These are phyloP conservation scores for Cutaneotrichosporon sp. DNA, from an alignment of 1,284 basidiomycete species.

Conservation along the genomic window DNA sequence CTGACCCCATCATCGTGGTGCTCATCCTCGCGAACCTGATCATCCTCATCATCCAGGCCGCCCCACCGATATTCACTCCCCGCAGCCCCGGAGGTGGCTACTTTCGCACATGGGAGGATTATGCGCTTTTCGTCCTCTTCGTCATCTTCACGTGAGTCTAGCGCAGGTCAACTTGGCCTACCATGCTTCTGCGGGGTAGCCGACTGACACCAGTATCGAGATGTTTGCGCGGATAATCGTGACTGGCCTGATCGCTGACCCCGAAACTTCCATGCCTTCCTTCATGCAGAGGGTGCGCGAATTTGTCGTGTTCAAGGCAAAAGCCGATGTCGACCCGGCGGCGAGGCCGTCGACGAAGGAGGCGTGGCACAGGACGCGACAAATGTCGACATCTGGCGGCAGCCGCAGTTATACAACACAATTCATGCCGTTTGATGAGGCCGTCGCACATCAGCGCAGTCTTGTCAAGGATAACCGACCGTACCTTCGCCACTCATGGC, in stretches of 20 bases:
- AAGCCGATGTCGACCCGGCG: conserved; percentile 10
- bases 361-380: conserved; percentile 10
- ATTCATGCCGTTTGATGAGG: conserved; percentile 55
- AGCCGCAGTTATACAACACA: conserved; percentile 8
- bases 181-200: background rate
- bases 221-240: conserved; percentile 84
- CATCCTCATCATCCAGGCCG: conserved; percentile 77
- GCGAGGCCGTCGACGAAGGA: background rate
- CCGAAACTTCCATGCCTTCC: conserved; percentile 63
- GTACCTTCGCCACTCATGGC: conserved; percentile 92
- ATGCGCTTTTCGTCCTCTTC: conserved; percentile 77
- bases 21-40: conserved; percentile 83
- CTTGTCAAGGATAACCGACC: conserved; percentile 57
- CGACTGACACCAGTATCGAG: conserved; percentile 63
- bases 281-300: conserved; percentile 43
- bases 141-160: conserved; percentile 80
- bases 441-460: conserved; percentile 53
- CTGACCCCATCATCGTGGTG: conserved; percentile 78
- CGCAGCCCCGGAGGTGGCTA: conserved; percentile 56
- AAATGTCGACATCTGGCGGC: background rate
- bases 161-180: conserved; percentile 28
- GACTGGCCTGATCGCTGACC: conserved; percentile 86
- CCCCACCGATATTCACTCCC: conserved; percentile 56
- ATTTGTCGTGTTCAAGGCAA: conserved; percentile 10
- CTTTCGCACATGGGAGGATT: conserved; percentile 84